Base-by-base conservation (phyloP, 192 early-diverging fungal genomes). In the Lobosporangium transversale region DNA sequence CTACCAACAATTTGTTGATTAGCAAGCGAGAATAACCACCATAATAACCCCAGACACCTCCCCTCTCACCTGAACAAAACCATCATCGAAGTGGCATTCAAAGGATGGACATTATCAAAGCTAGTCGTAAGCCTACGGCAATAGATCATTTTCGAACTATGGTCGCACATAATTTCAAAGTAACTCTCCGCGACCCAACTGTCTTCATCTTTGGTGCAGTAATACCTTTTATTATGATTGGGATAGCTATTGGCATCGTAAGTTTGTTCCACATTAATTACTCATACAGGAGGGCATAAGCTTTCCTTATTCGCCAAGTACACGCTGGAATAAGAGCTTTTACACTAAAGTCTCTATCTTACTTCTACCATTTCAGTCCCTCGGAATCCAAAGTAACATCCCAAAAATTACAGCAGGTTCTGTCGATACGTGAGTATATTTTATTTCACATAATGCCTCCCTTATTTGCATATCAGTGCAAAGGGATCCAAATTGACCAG, bases 221-320 rank as follows among this genome's bases (percentile, higher is more conserved):
- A 4, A 58, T 78, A 17, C 80, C 80, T 23, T 17, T 76, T 20
- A 42, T 68, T 14, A 69, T 68, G 64, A 68, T 76, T 32, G 64
- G 61, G 14, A 32, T 62, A 21, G 74, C 71, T 59, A 70, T 81
- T 31, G 66, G 62, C 18, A 81, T 81, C 14, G 78, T 79, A 79
- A 60, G 73, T 76, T 5, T 30, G 14, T 14, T 10, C 31, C 52
- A 14, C 29, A 32, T 1, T 7, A 12, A 17, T 61, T 23, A 6
- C n/a, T n/a, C n/a, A n/a, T n/a, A n/a, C n/a, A n/a, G n/a, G n/a
- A n/a, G n/a, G n/a, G n/a, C n/a, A n/a, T n/a, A n/a, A n/a, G n/a
- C n/a, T n/a, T n/a, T n/a, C n/a, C n/a, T n/a, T n/a, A n/a, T 49
- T 37, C 6, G 26, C 23, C 31, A 64, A 37, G 33, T n/a, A n/a